Evolutionary conservation across 2,329 filamentous ascomycete genomes (phyloP).

Genomic region (Coniochaeta hoffmannii): DNA sequence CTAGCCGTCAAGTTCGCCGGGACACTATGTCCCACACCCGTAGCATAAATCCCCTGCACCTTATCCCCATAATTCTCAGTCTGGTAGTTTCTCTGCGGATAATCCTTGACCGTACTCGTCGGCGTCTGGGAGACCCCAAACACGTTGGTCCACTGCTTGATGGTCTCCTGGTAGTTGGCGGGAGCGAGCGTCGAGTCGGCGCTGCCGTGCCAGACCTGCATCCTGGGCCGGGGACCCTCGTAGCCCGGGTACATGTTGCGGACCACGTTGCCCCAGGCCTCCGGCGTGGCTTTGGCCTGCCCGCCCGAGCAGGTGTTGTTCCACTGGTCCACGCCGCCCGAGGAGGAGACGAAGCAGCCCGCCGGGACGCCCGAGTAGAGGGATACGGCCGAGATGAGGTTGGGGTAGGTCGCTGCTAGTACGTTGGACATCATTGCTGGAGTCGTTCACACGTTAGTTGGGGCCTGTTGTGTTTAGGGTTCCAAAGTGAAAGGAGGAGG

Average conservation of each 20-base stretch:
- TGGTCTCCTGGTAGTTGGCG: slow-evolving; percentile 38
- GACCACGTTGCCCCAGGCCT: slow-evolving; percentile 23
- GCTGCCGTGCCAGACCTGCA: slow-evolving; percentile 48
- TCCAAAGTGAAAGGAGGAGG: neutral
- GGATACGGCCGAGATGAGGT: slow-evolving; percentile 37
- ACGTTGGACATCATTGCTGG: slow-evolving; percentile 43
- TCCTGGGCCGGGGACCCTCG: slow-evolving; percentile 36
- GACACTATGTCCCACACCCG: slow-evolving; percentile 30
- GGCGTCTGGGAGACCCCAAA: slow-evolving; percentile 21
- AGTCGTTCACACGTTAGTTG: no score
- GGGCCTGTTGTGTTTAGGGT: no score
- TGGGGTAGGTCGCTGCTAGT: slow-evolving; percentile 38
- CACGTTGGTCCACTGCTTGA: slow-evolving; percentile 16
- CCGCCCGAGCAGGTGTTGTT: slow-evolving; percentile 41
- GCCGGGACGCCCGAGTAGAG: slow-evolving; percentile 28
- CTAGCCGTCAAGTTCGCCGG: slow-evolving; percentile 27
- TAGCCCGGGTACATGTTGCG: slow-evolving; percentile 37
- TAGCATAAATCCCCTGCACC: slow-evolving; percentile 32
- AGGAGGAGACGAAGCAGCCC: slow-evolving; percentile 35
- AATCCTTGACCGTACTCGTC: slow-evolving; percentile 19
- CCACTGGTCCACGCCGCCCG: slow-evolving; percentile 27
- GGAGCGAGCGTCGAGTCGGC: slow-evolving; percentile 37
- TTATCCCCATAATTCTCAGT: slow-evolving; percentile 26
- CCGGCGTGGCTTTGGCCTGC: slow-evolving; percentile 22
- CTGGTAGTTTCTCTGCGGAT: slow-evolving; percentile 27